These are phyloP conservation scores for Penicillium waksmanii DNA, from an alignment of 495 filamentous ascomycete species.

Conservation along the genomic window DNA sequence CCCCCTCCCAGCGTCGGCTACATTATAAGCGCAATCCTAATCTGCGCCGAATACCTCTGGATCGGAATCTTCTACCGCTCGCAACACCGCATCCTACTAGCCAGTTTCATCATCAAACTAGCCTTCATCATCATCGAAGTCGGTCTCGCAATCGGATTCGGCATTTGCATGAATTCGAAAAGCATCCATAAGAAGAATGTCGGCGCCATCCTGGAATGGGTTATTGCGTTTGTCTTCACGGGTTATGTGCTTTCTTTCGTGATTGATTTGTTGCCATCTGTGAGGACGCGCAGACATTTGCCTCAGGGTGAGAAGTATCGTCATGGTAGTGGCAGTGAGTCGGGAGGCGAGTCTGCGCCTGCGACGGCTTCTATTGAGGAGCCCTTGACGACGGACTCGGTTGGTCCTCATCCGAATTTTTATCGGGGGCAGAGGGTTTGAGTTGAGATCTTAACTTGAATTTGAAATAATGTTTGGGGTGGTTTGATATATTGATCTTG, in stretches of 20 bases:
- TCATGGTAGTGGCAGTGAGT: slow-evolving; percentile 21
- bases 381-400: slow-evolving; percentile 44
- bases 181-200: slow-evolving; percentile 50
- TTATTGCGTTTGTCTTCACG: slow-evolving; percentile 86
- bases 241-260: slow-evolving; percentile 88
- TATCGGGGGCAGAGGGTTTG: slow-evolving; percentile 36
- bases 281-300: slow-evolving; percentile 60
- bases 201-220: slow-evolving; percentile 74
- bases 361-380: slow-evolving; percentile 34
- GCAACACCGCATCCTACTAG: slow-evolving; percentile 69
- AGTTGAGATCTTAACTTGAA: not conserved
- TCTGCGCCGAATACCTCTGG: slow-evolving; percentile 85
- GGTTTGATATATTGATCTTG: not conserved
- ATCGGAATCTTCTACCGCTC: slow-evolving; percentile 74
- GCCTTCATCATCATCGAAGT: slow-evolving; percentile 80
- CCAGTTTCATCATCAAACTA: slow-evolving; percentile 83
- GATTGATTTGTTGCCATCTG: slow-evolving; percentile 83
- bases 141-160: slow-evolving; percentile 69
- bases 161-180: slow-evolving; percentile 37
- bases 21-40: slow-evolving; percentile 77
- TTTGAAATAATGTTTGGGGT: not conserved
- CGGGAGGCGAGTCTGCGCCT: slow-evolving; percentile 11
- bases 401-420: slow-evolving; percentile 38
- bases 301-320: slow-evolving; percentile 50
- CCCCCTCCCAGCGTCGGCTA: slow-evolving; percentile 48